Base-by-base conservation (phyloP, 1,284 basidiomycete species). In the Inonotus hispidus region DNA sequence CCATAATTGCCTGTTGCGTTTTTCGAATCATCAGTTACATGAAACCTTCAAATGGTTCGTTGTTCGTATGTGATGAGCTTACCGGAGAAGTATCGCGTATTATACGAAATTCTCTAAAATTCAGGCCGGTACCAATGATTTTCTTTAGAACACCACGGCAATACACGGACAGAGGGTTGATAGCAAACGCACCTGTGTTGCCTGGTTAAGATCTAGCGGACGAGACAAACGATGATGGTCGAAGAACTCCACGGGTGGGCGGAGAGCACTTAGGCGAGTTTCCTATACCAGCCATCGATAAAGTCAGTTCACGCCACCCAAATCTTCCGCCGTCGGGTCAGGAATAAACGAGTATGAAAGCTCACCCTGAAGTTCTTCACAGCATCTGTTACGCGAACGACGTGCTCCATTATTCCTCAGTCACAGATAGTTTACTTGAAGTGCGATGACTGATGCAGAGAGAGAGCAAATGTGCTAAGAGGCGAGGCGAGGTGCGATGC, bases 11-110 rank as follows among this genome's bases (percentile, higher is more conserved):
- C 88, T 87, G 68, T 29, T 49, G 4, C 32, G 8, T 32, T 32
- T 32, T 23, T 32, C 38, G 13, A 16, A 11, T 35, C 50, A 8
- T 37, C 13, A 29, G 27, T n/a, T 4, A 11, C 25, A 2, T 21
- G 23, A n/a, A 1, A 25, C 27, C 2, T 49, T 14, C 4, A 23
- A 7, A 7, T 21, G 8, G 39, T 27, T 29, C 5, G 41, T 5
- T n/a, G 32, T 16, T 11, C 35, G 16, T 25, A 35, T 52, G 27
- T 52, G 19, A 8, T 37, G 21, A 46, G 65, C 73, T 64, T 64
- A 85, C 86, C 90, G 62, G 91, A 93, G 75, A 93, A 95, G 75
- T 94, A 94, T 60, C 91, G 87, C 47, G 94, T 94, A 79, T 97
- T 98, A 79, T 96, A 94, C 43, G 93, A 92, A 82, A 96, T 90